These are phyloP conservation scores for Wickerhamomyces xylosicus DNA, from an alignment of 805 yeast species.

Conservation along the genomic window DNA sequence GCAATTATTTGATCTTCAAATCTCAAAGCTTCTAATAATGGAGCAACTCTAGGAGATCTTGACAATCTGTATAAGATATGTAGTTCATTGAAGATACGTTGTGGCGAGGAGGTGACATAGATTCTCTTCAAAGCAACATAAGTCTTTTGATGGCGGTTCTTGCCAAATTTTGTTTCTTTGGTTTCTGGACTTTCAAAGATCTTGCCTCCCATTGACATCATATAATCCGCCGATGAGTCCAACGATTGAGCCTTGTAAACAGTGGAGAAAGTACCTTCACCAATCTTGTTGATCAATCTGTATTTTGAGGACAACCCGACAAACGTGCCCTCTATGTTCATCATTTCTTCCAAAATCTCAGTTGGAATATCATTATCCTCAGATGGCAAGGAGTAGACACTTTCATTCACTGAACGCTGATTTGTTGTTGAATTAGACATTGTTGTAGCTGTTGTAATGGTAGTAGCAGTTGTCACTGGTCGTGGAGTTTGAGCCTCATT, in stretches of 20 bases:
- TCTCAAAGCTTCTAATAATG: conserved; percentile 79
- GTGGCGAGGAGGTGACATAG: conserved; percentile 92
- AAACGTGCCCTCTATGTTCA: conserved; percentile 41
- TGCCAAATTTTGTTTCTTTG: conserved; percentile 26
- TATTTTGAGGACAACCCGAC: conserved; percentile 32
- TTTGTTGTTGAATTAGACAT: background rate
- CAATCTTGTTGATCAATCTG: conserved; percentile 33
- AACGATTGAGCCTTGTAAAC: conserved; percentile 67
- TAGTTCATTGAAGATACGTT: conserved; percentile 81
- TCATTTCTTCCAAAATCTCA: conserved; percentile 49
- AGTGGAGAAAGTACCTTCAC: conserved; percentile 86
- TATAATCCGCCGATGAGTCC: conserved; percentile 20
- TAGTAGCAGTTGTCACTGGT: background rate
- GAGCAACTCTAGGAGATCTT: conserved; percentile 72
- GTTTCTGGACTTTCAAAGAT: conserved; percentile 23
- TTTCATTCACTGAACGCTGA: background rate
- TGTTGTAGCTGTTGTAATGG: background rate
- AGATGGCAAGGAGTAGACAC: conserved; percentile 5
- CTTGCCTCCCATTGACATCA: conserved; percentile 22
- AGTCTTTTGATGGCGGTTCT: conserved; percentile 8
- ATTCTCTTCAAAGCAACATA: conserved; percentile 85
- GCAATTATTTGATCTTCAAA: conserved; percentile 89
- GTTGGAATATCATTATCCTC: conserved; percentile 37
- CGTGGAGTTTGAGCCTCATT: too few relatives aligned
- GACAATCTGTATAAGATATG: conserved; percentile 60